These are phyloP conservation scores for Magnolia kwangsiensis DNA, from an alignment of 164 flowering plant genomes.

Conservation along the genomic window DNA sequence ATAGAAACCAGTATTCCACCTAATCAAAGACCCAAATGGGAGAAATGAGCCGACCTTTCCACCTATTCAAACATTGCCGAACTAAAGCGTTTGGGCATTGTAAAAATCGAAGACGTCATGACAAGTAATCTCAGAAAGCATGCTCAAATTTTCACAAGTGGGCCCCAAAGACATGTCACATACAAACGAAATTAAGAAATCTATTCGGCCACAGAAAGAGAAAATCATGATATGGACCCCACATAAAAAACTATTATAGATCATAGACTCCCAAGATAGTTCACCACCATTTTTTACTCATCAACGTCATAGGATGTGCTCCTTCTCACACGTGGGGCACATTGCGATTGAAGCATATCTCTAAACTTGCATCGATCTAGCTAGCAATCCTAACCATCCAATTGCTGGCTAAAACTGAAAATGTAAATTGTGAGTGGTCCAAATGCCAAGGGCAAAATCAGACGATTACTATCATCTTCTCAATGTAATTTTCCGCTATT, in stretches of 20 bases:
- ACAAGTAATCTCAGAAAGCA: neutral
- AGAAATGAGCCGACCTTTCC: neutral
- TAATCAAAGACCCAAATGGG: neutral
- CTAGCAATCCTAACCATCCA: too few species aligned
- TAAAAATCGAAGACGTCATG: neutral
- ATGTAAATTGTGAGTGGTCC: too few species aligned
- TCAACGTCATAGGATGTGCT: too few species aligned
- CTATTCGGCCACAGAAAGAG: neutral
- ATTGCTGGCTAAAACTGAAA: too few species aligned
- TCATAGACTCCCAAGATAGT: neutral
- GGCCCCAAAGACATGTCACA: conserved; percentile 1
- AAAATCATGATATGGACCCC: neutral
- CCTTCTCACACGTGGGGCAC: neutral
- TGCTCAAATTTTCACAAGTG: neutral
- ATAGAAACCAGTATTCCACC: neutral
- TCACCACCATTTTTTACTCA: neutral
- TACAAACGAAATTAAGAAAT: neutral
- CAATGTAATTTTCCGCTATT: too few species aligned
- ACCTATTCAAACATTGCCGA: neutral
- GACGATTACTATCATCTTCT: too few species aligned
- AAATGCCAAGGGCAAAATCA: too few species aligned
- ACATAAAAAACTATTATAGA: neutral
- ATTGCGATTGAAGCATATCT: too few species aligned
- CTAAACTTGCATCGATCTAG: too few species aligned
- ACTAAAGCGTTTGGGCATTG: neutral